Evolutionary conservation across 768 basidiomycete genomes (phyloP), one percentile per base, ranked within the genome.

Genomic region (Tylopilus balloui): DNA sequence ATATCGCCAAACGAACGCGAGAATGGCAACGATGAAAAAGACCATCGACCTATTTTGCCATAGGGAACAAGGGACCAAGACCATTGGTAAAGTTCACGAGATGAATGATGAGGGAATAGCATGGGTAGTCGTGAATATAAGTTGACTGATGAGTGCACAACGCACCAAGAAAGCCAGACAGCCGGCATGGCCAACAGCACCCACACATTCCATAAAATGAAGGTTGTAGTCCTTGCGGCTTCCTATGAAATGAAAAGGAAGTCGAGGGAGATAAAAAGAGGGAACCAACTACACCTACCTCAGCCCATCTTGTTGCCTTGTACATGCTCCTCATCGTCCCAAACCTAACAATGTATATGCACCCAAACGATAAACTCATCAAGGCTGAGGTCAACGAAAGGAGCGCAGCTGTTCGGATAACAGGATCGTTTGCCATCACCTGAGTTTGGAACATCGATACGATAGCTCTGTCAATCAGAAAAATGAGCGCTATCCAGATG

Each of bases 281-380:
- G 11, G 19, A 32, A 41, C 10, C 4, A 38, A 42, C 28, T 20
- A 36, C 10, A n/a, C 65, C 13, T 57, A 84, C 85, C 67, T 86
- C 80, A 11, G 85, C 84, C 83, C 85, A 89, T 48, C 77, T 75
- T 8, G 80, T 79, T 1, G 86, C 86, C 49, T 79, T 78, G 56
- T 79, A 72, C 80, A 86, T 84, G 53, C 74, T 84, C 36, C 78
- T 74, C 86, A 89, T 88, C 1, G 77, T 80, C 13, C 78, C 78
- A 50, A 88, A 88, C 23, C 83, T 71, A 14, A 88, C 71, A 14
- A 84, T 87, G 64, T 84, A 88, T 47, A 85, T 73, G 55, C 86
- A 86, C 0, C 87, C 87, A 59, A 80, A 89, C 3, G 77, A 76
- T 19, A 88, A 68, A 55, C 84, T 86, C 78, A 87, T 81, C 51